Evolutionary conservation across 2,329 filamentous ascomycete species (phyloP).

Genomic region (Cladophialophora bantiana): DNA sequence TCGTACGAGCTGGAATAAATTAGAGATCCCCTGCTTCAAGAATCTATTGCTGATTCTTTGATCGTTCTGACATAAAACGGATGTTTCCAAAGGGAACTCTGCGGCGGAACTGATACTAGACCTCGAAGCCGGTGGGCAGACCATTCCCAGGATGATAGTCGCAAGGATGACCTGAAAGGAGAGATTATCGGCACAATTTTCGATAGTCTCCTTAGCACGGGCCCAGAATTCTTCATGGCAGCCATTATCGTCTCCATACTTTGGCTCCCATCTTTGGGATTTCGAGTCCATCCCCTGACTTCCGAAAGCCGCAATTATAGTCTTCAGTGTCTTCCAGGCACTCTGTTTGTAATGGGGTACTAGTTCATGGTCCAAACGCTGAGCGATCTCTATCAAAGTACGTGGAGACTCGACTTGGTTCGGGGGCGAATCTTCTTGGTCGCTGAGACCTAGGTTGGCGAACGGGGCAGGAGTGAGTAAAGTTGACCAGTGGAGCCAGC

Average conservation of each 20-base stretch:
- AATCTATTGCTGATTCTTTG: not conserved
- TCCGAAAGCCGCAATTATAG: not conserved
- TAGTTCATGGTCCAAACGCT: not conserved
- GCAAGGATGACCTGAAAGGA: slow-evolving; percentile 3
- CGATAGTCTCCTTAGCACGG: not conserved
- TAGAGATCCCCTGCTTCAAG: not conserved
- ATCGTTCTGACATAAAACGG: not conserved
- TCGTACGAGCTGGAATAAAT: not conserved
- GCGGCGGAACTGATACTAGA: not conserved
- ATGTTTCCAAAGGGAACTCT: not conserved
- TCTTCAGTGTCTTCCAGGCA: not conserved
- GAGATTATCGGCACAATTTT: not conserved
- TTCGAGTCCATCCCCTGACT: not conserved
- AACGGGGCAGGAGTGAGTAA: not conserved
- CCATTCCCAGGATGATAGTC: not conserved
- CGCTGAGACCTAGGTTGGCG: not conserved
- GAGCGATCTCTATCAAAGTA: not conserved
- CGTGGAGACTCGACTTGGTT: not conserved
- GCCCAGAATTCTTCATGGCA: not conserved
- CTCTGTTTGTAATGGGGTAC: not conserved
- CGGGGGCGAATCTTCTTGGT: not conserved
- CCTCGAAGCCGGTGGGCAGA: not conserved
- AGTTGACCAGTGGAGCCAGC: not conserved
- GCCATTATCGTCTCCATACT: not conserved
- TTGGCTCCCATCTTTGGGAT: not conserved